A percentile compares a stretch with the other conserved stretches of the same genome.
phyloP scores from a whole-genome alignment of 129 eudicot genomes.

The Saussurea involucrata region DNA sequence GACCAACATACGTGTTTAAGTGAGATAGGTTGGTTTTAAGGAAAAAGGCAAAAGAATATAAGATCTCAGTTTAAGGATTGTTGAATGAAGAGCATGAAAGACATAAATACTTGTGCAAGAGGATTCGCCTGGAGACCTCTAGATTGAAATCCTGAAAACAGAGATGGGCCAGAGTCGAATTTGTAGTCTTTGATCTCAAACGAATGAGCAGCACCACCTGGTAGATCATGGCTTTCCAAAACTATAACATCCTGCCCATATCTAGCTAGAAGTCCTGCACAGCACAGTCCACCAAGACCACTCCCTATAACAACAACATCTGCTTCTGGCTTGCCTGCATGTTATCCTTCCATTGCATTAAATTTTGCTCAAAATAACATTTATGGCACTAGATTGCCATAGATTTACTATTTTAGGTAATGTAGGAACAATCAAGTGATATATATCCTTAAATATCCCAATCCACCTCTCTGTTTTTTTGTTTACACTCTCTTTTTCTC shows the following conservation, averaged over 20 bases:
- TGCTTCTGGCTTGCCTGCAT: conserved; percentile 90
- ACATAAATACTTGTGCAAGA: conserved; percentile 76
- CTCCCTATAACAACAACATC: conserved; percentile 92
- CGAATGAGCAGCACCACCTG: conserved; percentile 98
- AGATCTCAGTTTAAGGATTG: background rate
- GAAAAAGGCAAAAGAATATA: background rate
- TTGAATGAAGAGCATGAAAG: conserved; percentile 9
- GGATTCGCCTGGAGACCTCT: conserved; percentile 99
- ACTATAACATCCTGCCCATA: conserved; percentile 81
- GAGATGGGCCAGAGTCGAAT: conserved; percentile 95
- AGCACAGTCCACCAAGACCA: conserved; percentile 94
- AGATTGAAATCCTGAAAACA: conserved; percentile 93
- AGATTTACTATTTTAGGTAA: too few relatives aligned
- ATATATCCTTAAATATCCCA: background rate
- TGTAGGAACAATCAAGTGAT: background rate
- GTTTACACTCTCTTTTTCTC: background rate
- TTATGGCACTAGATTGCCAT: background rate
- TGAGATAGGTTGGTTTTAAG: background rate
- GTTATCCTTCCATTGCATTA: conserved; percentile 30
- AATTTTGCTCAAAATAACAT: conserved; percentile 13
- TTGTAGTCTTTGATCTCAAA: conserved; percentile 82
- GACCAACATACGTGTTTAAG: background rate
- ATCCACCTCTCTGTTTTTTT: background rate
- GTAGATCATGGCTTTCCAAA: conserved; percentile 91
- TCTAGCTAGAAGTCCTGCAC: conserved; percentile 91